Evolutionary conservation across 306 rosid genomes (phyloP).

Genomic region (Prosopis cineraria): DNA sequence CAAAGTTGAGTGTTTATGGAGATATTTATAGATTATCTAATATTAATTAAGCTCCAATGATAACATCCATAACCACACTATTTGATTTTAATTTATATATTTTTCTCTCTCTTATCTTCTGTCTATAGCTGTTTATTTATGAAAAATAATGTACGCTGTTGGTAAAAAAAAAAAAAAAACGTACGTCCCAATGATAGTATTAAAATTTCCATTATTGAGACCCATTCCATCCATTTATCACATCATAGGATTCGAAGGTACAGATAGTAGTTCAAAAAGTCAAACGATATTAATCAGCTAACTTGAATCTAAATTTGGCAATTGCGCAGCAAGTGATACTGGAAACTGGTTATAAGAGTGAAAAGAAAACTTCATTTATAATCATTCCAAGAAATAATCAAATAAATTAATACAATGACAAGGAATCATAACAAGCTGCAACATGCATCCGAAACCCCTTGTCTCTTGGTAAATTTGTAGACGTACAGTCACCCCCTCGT

Average conservation of each 20-base stretch:
- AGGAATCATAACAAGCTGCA: not conserved
- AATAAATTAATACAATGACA: conserved; percentile 19
- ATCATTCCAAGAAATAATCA: conserved; percentile 41
- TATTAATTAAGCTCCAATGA: no score
- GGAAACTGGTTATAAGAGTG: not conserved
- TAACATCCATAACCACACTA: no score
- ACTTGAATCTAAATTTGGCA: not conserved
- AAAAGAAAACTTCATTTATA: not conserved
- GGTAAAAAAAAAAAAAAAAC: no score
- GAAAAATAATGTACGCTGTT: no score
- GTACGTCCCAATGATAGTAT: not conserved
- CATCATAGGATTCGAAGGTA: not conserved
- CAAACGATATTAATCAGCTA: not conserved
- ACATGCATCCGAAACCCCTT: conserved; percentile 5
- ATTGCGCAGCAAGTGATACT: not conserved
- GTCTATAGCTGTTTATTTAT: no score
- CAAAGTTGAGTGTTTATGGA: no score
- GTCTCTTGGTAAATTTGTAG: not conserved
- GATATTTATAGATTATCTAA: no score
- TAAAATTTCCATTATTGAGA: not conserved
- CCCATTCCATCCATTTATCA: not conserved
- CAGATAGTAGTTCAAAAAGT: not conserved
- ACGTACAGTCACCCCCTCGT: conserved; percentile 83
- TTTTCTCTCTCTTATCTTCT: no score
- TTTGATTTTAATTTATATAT: no score